Evolutionary conservation across 78 protist species (phyloP).

Genomic region (Dictyostelium discoideum): dicty_2.7 NC_007088.5:6262001-6262500

Average conservation of each 20-base stretch:
- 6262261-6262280: slow-evolving; percentile 29
- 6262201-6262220: background rate
- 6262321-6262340: background rate
- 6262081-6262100: too few species aligned
- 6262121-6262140: too few species aligned
- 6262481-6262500: too few species aligned
- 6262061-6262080: too few species aligned
- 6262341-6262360: background rate
- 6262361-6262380: background rate
- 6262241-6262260: slow-evolving; percentile 31
- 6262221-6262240: background rate
- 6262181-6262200: background rate
- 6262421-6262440: slow-evolving; percentile 54
- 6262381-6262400: background rate
- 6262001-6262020: too few species aligned
- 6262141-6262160: too few species aligned
- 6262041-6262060: too few species aligned
- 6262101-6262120: too few species aligned
- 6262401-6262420: slow-evolving; percentile 61
- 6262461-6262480: too few species aligned
- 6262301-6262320: slow-evolving; percentile 32
- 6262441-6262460: background rate
- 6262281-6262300: slow-evolving; percentile 56
- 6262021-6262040: too few species aligned
- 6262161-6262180: background rate